Percentiles rank a stretch among this genome's conserved stretches.
phyloP scores from a whole-genome alignment of 192 early-diverging fungal genomes.

The Coemansia javaensis region DNA sequence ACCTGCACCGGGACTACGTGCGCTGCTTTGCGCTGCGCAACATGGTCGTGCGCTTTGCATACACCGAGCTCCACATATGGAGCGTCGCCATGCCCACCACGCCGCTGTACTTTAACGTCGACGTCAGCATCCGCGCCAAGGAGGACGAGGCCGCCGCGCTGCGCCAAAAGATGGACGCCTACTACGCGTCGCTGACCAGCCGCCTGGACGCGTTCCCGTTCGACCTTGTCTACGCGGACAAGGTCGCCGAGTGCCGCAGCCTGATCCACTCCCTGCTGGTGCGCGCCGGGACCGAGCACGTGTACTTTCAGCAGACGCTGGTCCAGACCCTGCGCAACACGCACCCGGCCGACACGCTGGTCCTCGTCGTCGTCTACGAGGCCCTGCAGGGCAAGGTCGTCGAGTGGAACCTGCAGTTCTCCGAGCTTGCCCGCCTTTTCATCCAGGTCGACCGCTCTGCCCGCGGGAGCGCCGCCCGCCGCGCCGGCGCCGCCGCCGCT shows the following conservation, averaged over 20 bases:
- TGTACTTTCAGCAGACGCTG: slow-evolving; percentile 74
- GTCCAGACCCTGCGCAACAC: slow-evolving; percentile 80
- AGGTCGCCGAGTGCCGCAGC: slow-evolving; percentile 65
- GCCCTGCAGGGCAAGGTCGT: slow-evolving; percentile 73
- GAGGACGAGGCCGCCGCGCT: slow-evolving; percentile 69
- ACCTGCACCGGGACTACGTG: slow-evolving; percentile 77
- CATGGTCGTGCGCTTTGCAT: slow-evolving; percentile 73
- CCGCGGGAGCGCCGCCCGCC: not conserved
- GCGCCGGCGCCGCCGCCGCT: not conserved
- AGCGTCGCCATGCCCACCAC: slow-evolving; percentile 35
- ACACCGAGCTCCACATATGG: slow-evolving; percentile 46
- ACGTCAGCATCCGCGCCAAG: slow-evolving; percentile 63
- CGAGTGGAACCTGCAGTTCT: slow-evolving; percentile 82
- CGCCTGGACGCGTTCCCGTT: slow-evolving; percentile 75
- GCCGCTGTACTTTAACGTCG: slow-evolving; percentile 45
- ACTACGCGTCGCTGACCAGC: slow-evolving; percentile 81
- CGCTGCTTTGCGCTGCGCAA: slow-evolving; percentile 77
- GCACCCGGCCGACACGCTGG: slow-evolving; percentile 70
- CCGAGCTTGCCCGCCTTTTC: slow-evolving; percentile 69
- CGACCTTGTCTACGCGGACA: slow-evolving; percentile 70
- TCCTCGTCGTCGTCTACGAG: slow-evolving; percentile 73
- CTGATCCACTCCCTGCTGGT: slow-evolving; percentile 66
- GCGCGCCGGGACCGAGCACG: slow-evolving; percentile 70
- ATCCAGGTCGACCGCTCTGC: slow-evolving; percentile 67
- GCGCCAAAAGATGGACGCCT: slow-evolving; percentile 64